Conservation (phyloP, 164 flowering plant genomes). For the Saururus chinensis region DNA sequence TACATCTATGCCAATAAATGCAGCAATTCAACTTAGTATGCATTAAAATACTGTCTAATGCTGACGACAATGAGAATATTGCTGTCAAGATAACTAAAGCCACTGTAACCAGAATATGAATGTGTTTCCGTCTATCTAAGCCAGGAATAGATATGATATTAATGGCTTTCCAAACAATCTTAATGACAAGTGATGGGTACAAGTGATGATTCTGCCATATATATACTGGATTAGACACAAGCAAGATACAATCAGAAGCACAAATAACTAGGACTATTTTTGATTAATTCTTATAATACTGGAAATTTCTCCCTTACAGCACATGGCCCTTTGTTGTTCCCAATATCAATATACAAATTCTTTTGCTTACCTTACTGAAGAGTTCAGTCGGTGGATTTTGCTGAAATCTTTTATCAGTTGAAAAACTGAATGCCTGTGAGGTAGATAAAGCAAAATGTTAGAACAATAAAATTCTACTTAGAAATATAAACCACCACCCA, state of each 20-base stretch:
- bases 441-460: slow-evolving; percentile 2
- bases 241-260: no score
- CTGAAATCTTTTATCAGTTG: slow-evolving; percentile 48
- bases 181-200: background rate
- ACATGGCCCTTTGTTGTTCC: background rate
- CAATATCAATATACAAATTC: background rate
- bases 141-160: no score
- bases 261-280: no score
- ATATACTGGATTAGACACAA: no score
- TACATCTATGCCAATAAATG: background rate
- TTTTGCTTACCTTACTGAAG: slow-evolving; percentile 59
- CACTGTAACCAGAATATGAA: no score
- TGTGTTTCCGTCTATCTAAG: no score
- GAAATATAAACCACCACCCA: background rate
- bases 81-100: background rate
- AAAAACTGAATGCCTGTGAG: slow-evolving; percentile 62
- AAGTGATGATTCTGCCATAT: background rate
- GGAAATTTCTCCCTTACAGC: background rate
- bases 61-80: background rate
- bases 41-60: background rate
- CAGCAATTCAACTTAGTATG: background rate
- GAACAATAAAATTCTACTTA: background rate
- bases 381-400: slow-evolving; percentile 62
- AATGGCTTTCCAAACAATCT: no score
- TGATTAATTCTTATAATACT: background rate